phyloP scores from a whole-genome alignment of 169 alveolate genomes.

The Plasmodium gonderi region DNA sequence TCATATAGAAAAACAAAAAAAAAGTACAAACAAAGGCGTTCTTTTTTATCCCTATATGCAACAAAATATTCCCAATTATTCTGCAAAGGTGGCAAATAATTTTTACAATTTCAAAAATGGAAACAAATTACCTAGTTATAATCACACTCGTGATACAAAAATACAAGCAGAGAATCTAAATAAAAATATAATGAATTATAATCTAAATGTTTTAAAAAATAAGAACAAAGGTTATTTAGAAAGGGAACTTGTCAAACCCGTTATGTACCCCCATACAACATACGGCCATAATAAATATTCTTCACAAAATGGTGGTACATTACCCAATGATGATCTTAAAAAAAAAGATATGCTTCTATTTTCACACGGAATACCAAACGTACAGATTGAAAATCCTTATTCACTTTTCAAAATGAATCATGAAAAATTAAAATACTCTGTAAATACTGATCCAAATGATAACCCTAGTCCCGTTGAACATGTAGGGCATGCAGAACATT shows the following conservation, averaged over 20 bases:
- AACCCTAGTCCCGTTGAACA: not conserved
- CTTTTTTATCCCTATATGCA: not conserved
- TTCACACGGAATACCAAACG: not conserved
- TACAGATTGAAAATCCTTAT: not conserved
- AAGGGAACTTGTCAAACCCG: not conserved
- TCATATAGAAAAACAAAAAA: not conserved
- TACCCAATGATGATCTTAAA: not conserved
- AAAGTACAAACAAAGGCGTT: not conserved
- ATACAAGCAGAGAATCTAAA: not conserved
- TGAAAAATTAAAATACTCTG: not conserved
- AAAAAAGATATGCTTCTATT: slow-evolving; percentile 4
- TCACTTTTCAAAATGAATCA: slow-evolving; percentile 1
- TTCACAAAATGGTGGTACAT: not conserved
- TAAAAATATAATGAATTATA: not conserved
- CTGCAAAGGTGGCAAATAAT: not conserved
- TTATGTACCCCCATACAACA: not conserved
- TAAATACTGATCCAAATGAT: not conserved
- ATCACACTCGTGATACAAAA: not conserved
- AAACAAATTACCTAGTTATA: not conserved
- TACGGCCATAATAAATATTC: not conserved
- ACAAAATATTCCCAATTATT: not conserved
- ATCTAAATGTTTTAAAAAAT: not conserved
- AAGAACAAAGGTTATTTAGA: not conserved
- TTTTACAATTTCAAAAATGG: not conserved
- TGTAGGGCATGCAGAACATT: not conserved